Conservation (phyloP, 2,329 filamentous ascomycete species). For the Fusarium pseudoanthophilum region DNA sequence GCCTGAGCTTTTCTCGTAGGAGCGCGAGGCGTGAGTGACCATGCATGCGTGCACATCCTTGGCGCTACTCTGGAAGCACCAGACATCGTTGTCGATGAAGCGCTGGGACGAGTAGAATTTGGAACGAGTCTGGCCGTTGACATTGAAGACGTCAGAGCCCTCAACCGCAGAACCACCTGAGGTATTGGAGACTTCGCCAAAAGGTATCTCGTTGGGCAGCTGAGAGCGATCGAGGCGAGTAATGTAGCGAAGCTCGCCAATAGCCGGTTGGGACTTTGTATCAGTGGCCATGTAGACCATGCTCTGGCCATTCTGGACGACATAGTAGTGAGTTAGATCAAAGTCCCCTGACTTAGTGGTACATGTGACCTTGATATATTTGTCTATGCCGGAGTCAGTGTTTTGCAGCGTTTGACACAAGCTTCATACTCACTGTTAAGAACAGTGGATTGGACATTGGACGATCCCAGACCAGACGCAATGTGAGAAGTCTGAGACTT, state of each 20-base stretch:
- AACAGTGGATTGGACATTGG: constrained; percentile 62
- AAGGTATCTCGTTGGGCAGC: constrained; percentile 64
- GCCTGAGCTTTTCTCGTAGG: constrained; percentile 70
- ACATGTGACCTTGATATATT: constrained; percentile 71
- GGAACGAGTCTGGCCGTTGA: constrained; percentile 70
- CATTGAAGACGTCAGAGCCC: constrained; percentile 68
- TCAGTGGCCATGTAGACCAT: constrained; percentile 71
- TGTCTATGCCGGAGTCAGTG: constrained; percentile 35
- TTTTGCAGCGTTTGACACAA: background rate
- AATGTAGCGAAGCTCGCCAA: constrained; percentile 73
- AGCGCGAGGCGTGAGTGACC: constrained; percentile 57
- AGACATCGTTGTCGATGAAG: constrained; percentile 75
- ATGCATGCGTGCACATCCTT: constrained; percentile 68
- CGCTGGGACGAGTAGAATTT: constrained; percentile 77
- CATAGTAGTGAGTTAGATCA: constrained; percentile 69
- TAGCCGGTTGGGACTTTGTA: constrained; percentile 64
- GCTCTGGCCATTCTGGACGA: constrained; percentile 68
- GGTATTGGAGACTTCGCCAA: constrained; percentile 66
- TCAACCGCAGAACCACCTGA: constrained; percentile 63
- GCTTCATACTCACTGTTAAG: constrained; percentile 41
- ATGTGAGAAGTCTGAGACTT: constrained; percentile 51
- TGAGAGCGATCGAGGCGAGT: constrained; percentile 64
- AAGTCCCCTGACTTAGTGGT: constrained; percentile 59
- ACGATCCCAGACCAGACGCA: constrained; percentile 58
- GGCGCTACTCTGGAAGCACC: constrained; percentile 66